Evolutionary conservation across 768 basidiomycete species (phyloP).

Genomic region (Pleurotus sapidus): DNA sequence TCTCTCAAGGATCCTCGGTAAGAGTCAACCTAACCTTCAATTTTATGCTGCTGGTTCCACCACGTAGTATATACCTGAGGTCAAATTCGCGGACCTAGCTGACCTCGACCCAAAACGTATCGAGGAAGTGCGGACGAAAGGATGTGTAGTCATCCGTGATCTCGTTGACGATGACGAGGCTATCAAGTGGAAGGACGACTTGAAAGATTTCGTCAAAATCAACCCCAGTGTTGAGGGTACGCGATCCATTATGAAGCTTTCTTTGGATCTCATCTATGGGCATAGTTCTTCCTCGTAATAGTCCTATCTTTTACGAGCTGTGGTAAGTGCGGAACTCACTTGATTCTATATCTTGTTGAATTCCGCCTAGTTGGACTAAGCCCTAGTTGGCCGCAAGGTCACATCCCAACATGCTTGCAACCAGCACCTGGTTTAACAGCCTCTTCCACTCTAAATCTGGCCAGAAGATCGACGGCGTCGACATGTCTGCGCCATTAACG

Average conservation of each 20-base stretch:
- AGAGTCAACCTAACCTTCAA: too few relatives aligned
- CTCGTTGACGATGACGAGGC: slow-evolving; percentile 59
- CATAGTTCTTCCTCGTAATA: slow-evolving; percentile 49
- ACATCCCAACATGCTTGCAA: slow-evolving; percentile 61
- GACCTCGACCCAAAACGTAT: slow-evolving; percentile 43
- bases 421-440: slow-evolving; percentile 58
- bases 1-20: neutral
- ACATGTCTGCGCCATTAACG: slow-evolving; percentile 56
- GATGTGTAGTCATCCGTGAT: slow-evolving; percentile 59
- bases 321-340: slow-evolving; percentile 43
- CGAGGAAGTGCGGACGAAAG: slow-evolving; percentile 48
- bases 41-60: too few relatives aligned
- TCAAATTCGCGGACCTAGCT: slow-evolving; percentile 53
- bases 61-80: slow-evolving; percentile 65
- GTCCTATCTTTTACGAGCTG: slow-evolving; percentile 73
- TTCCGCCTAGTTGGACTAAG: slow-evolving; percentile 33
- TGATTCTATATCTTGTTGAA: neutral
- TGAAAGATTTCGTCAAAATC: slow-evolving; percentile 52
- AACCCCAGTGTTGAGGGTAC: slow-evolving; percentile 58
- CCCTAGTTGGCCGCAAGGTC: slow-evolving; percentile 66
- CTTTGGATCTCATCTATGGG: neutral
- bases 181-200: slow-evolving; percentile 50
- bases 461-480: slow-evolving; percentile 45
- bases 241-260: neutral
- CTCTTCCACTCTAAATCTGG: slow-evolving; percentile 49